Base-by-base conservation (phyloP, 78 protist species). In the Dictyostelium capitatum region DNA sequence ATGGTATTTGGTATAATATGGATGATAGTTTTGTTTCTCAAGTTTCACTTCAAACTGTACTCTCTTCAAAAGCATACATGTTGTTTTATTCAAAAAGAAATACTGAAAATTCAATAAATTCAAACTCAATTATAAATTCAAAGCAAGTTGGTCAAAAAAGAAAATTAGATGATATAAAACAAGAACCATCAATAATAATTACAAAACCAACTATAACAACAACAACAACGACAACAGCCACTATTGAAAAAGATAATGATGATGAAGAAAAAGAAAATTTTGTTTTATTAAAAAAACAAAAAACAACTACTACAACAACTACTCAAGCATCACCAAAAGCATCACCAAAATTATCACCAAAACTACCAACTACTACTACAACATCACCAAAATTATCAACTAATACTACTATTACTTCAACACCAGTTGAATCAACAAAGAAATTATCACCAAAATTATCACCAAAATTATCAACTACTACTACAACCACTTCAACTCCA, bases 31-130 rank as follows among this genome's bases (percentile, higher is more conserved):
- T 14, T 32, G 97, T 95, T 14, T 37, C 51, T 4, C 84, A 70
- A 47, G 95, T 90, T 50, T 80, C 64, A 25, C 65, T 48, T 25
- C 6, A 53, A 15, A 90, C 84, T n/a, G 97, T 82, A 8, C 25
- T 90, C 41, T 30, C 83, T 2, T 92, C 82, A 62, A 73, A 75
- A 41, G 97, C 97, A 7, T 95, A 95, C 47, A 89, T 95, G n/a
- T 32, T 95, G 12, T 95, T 90, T 75, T 95, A 95, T 74, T 89
- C 93, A 6, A 83, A 74, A 43, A 32, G 90, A 84, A 41, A 20
- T 54, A 48, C 67, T 6, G 41, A 25, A 15, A 20, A 50, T 48
- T 37, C 79, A 37, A 54, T 70, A 7, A 50, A 32, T 25, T 20
- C 70, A 25, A 62, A 48, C 7, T 37, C 70, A n/a, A n/a, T n/a